Evolutionary conservation across 2,329 filamentous ascomycete species (phyloP).

Genomic region (Fusarium gaditjirri): DNA sequence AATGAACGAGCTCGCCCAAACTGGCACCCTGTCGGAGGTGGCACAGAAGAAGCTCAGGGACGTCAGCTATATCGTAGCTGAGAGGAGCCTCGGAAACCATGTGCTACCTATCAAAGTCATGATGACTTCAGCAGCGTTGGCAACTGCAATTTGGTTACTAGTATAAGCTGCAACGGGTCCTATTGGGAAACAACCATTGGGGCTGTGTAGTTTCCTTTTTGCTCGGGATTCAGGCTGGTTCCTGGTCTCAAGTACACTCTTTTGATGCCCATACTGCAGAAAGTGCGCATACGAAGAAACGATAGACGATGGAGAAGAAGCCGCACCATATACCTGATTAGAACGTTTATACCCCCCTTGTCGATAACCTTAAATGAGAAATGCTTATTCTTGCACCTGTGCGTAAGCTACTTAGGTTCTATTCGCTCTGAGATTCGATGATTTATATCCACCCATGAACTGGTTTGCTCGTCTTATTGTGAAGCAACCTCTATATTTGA

Average conservation of each 20-base stretch:
- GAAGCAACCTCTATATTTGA: conserved; percentile 28
- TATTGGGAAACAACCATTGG: neutral
- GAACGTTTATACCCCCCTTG: conserved; percentile 38
- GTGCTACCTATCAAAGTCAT: conserved; percentile 26
- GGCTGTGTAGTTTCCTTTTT: conserved; percentile 11
- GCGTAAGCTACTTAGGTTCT: conserved; percentile 39
- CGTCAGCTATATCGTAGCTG: conserved; percentile 50
- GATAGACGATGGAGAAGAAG: conserved; percentile 23
- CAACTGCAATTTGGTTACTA: conserved; percentile 30
- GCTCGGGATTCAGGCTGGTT: conserved; percentile 26
- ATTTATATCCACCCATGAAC: conserved; percentile 30
- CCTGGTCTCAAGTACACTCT: conserved; percentile 13
- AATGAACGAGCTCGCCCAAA: conserved; percentile 58
- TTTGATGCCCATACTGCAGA: conserved; percentile 1
- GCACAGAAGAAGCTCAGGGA: conserved; percentile 48
- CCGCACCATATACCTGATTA: conserved; percentile 11
- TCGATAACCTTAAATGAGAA: conserved; percentile 39
- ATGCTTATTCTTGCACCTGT: conserved; percentile 41
- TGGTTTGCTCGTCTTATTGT: conserved; percentile 13
- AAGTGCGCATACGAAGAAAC: conserved; percentile 10
- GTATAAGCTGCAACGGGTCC: conserved; percentile 4
- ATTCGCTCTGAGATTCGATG: conserved; percentile 41
- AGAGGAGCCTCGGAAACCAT: conserved; percentile 41
- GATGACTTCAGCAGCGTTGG: conserved; percentile 17
- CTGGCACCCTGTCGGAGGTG: conserved; percentile 51